Conservation (phyloP, 441 rosid genomes). For the Aleurites moluccanus region DNA sequence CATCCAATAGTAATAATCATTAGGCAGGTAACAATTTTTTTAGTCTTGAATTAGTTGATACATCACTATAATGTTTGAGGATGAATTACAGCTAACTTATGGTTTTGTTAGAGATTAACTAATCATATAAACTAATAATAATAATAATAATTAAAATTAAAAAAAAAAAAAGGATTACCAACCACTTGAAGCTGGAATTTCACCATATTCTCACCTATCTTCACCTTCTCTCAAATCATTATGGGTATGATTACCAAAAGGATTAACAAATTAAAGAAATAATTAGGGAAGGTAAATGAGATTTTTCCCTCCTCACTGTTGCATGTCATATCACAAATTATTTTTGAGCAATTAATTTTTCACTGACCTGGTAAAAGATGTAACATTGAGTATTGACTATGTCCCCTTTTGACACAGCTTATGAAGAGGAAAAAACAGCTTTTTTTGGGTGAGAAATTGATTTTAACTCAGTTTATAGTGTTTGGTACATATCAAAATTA, state of each 20-base stretch:
- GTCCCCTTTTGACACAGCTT: no score
- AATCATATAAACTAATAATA: not conserved
- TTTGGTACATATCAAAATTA: no score
- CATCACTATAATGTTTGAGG: conserved; percentile 1
- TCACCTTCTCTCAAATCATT: conserved; percentile 11
- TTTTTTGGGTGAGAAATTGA: no score
- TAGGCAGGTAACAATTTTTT: not conserved
- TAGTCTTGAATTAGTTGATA: conserved; percentile 3
- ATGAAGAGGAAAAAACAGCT: no score
- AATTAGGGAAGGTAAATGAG: not conserved
- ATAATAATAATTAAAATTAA: not conserved
- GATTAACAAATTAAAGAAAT: not conserved
- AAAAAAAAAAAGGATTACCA: conserved; percentile 15
- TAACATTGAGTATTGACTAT: no score
- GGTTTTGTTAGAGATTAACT: not conserved
- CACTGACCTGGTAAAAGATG: not conserved
- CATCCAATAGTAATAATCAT: not conserved
- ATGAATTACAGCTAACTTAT: not conserved
- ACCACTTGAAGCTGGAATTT: conserved; percentile 53
- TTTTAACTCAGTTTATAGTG: no score
- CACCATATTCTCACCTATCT: conserved; percentile 48
- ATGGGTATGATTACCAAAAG: not conserved
- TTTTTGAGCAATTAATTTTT: not conserved
- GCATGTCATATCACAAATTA: not conserved
- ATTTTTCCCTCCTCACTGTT: not conserved